These are phyloP conservation scores for Rutstroemia sp. DNA, from an alignment of 2,329 filamentous ascomycete species.

Conservation along the genomic window DNA sequence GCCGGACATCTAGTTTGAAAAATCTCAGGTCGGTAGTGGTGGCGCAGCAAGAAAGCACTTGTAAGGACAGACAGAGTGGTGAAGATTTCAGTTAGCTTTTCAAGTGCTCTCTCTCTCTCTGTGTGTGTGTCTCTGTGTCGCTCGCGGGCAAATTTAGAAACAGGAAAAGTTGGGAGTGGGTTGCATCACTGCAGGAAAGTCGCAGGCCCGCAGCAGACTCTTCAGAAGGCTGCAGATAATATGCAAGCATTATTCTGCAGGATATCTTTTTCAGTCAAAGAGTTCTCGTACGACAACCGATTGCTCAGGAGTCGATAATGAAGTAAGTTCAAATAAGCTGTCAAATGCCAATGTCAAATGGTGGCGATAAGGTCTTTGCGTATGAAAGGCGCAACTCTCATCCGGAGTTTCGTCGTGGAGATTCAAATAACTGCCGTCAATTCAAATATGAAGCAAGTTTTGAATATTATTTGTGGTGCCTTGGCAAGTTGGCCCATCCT, in stretches of 20 bases:
- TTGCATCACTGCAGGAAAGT: not conserved
- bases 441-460: too few relatives aligned
- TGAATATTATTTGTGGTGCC: too few relatives aligned
- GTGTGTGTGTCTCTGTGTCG: too few relatives aligned
- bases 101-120: not conserved
- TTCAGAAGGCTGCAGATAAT: conserved; percentile 4
- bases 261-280: not conserved
- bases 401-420: too few relatives aligned
- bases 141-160: not conserved
- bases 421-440: too few relatives aligned
- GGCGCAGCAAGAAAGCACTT: not conserved
- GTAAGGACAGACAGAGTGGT: not conserved
- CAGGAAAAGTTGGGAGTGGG: not conserved
- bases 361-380: not conserved
- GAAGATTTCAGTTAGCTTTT: not conserved
- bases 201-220: not conserved
- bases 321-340: not conserved
- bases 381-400: too few relatives aligned
- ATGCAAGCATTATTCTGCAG: not conserved
- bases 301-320: not conserved
- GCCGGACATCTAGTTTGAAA: not conserved
- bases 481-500: too few relatives aligned
- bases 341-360: not conserved
- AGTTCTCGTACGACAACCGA: not conserved
- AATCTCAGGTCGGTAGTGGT: not conserved